phyloP scores from a whole-genome alignment of 768 basidiomycete species.

The Trametes cinnabarina region DNA sequence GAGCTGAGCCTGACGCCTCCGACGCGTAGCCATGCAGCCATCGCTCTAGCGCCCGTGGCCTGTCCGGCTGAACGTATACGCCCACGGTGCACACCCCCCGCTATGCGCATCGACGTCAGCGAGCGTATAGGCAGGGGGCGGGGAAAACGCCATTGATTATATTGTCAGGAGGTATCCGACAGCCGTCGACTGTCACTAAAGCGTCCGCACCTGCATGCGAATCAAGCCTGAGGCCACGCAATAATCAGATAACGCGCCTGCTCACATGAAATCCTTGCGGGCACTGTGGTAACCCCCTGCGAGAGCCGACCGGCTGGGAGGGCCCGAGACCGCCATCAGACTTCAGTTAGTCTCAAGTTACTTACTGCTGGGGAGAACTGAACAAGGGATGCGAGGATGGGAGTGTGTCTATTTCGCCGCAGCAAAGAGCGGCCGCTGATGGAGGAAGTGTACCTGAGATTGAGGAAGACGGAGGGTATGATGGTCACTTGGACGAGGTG shows the following conservation, averaged over 20 bases:
- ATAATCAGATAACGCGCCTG: slow-evolving; percentile 27
- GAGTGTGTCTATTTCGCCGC: not conserved
- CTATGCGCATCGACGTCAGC: too few relatives aligned
- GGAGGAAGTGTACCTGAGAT: not conserved
- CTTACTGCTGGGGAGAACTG: not conserved
- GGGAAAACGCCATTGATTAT: too few relatives aligned
- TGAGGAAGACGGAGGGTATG: not conserved
- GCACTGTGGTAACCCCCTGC: slow-evolving; percentile 7
- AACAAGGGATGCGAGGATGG: not conserved
- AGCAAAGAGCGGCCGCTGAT: not conserved
- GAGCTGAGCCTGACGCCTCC: not conserved
- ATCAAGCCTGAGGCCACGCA: slow-evolving; percentile 6
- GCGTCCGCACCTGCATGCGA: slow-evolving; percentile 14
- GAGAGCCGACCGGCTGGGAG: slow-evolving; percentile 19
- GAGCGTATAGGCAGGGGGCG: too few relatives aligned
- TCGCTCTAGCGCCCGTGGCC: too few relatives aligned
- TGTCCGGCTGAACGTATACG: too few relatives aligned
- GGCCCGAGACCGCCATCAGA: slow-evolving; percentile 2
- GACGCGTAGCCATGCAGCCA: not conserved
- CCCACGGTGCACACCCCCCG: too few relatives aligned
- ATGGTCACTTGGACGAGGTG: not conserved
- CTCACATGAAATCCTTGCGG: slow-evolving; percentile 23
- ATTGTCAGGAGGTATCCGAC: too few relatives aligned
- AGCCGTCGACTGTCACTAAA: not conserved
- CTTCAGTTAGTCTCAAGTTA: too few relatives aligned